Percentiles rank a stretch among this genome's conserved stretches.
phyloP scores from a whole-genome alignment of 108 stramenopile genomes.

The Nannochloropsis salina region DNA sequence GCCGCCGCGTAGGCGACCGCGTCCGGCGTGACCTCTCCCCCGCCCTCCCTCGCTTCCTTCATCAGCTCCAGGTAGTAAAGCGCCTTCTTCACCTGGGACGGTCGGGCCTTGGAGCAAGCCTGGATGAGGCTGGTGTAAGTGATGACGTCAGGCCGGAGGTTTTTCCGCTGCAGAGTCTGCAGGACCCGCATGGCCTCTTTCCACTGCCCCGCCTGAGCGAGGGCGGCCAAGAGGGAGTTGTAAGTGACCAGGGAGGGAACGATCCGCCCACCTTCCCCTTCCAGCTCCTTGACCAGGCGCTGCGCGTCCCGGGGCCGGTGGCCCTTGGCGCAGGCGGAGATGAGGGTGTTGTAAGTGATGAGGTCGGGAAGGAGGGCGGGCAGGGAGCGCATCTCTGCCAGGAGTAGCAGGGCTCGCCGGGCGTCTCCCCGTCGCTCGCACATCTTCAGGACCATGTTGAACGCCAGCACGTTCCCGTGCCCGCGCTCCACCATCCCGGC shows the following conservation, averaged over 20 bases:
- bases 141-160: background rate
- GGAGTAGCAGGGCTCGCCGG: background rate
- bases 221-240: background rate
- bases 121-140: conserved; percentile 13
- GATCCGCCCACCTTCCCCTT: background rate
- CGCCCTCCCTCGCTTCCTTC: background rate
- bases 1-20: conserved; percentile 11
- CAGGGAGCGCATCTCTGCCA: background rate
- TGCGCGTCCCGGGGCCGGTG: background rate
- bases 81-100: background rate
- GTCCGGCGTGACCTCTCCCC: background rate
- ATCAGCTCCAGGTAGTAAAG: background rate
- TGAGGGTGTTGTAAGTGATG: conserved; percentile 7
- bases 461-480: background rate
- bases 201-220: background rate
- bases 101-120: background rate
- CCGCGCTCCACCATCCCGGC: background rate
- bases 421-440: background rate
- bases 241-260: background rate
- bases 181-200: background rate
- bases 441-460: conserved; percentile 18
- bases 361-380: background rate
- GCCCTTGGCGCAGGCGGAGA: background rate
- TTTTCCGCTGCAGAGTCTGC: background rate
- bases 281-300: background rate